A percentile compares a stretch with the other conserved stretches of the same genome.
phyloP scores from a whole-genome alignment of 257 asterid genomes.

The Gynochthodes officinalis region DNA sequence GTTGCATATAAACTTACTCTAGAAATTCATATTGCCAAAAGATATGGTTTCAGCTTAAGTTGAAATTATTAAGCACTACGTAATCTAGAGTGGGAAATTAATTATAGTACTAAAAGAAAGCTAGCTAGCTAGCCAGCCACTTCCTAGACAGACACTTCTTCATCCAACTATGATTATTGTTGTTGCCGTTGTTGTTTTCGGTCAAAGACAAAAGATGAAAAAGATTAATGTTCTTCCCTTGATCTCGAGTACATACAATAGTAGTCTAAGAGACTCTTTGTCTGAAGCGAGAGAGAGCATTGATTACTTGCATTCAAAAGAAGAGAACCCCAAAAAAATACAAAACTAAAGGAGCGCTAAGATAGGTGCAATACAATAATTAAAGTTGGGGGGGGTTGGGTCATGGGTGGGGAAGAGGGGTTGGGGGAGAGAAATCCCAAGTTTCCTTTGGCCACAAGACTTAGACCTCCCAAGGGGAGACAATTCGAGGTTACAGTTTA shows the following conservation, averaged over 20 bases:
- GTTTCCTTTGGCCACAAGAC: slow-evolving; percentile 44
- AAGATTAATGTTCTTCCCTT: background rate
- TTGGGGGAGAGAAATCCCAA: slow-evolving; percentile 14
- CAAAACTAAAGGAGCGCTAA: background rate
- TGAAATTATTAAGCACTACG: no score
- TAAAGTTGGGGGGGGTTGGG: no score
- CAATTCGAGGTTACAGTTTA: slow-evolving; percentile 46
- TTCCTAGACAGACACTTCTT: no score
- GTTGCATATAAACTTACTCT: no score
- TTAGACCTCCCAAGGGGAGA: slow-evolving; percentile 44
- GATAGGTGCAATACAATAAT: slow-evolving; percentile 10
- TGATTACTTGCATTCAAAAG: slow-evolving; percentile 20
- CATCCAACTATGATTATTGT: no score
- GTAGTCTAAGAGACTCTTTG: slow-evolving; percentile 8
- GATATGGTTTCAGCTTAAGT: no score
- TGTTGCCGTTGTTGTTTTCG: background rate
- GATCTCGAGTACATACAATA: slow-evolving; percentile 12
- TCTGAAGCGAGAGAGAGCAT: background rate
- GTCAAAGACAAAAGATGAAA: slow-evolving; percentile 7
- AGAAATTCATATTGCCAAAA: no score
- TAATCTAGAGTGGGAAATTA: no score
- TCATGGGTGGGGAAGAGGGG: slow-evolving; percentile 9
- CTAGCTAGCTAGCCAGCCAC: no score
- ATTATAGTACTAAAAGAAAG: no score
- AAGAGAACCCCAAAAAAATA: background rate